Evolutionary conservation across 208 protist genomes (phyloP).

Genomic region (Hexamita inflata): DNA sequence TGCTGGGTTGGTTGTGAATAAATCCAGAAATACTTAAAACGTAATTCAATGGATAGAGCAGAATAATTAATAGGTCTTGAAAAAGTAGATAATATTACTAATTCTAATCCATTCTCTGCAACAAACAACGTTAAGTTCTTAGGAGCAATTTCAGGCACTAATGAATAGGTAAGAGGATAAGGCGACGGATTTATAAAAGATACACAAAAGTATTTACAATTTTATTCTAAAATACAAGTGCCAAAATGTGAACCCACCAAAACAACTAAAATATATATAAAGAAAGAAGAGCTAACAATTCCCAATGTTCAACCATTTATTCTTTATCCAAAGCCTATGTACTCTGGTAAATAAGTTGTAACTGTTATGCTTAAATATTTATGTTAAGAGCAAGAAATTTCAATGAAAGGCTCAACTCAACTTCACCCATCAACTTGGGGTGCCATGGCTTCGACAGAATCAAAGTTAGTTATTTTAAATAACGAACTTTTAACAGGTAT

Average conservation of each 20-base stretch:
- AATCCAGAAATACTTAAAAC: neutral
- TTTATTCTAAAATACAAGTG: neutral
- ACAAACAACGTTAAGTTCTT: neutral
- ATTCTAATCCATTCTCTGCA: neutral
- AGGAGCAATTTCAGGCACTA: neutral
- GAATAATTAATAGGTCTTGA: neutral
- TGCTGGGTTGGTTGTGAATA: slow-evolving; percentile 59
- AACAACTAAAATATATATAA: neutral
- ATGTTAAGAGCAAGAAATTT: slow-evolving; percentile 35
- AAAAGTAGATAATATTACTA: neutral
- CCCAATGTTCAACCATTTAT: slow-evolving; percentile 61
- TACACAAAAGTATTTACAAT: neutral
- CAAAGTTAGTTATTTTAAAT: slow-evolving; percentile 64
- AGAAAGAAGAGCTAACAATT: slow-evolving; percentile 35
- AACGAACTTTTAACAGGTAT: slow-evolving; percentile 83
- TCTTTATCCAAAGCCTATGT: slow-evolving; percentile 63
- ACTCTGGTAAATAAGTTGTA: slow-evolving; percentile 50
- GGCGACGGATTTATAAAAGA: neutral
- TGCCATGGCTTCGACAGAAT: slow-evolving; percentile 43
- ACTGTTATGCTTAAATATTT: slow-evolving; percentile 50
- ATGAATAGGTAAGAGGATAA: neutral
- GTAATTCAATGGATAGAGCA: neutral
- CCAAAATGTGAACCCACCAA: neutral
- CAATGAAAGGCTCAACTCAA: slow-evolving; percentile 66
- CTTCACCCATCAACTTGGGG: slow-evolving; percentile 58